Evolutionary conservation across 2,329 filamentous ascomycete species (phyloP), one percentile per base, ranked within the genome.

Genomic region (Fusarium sp.): DNA sequence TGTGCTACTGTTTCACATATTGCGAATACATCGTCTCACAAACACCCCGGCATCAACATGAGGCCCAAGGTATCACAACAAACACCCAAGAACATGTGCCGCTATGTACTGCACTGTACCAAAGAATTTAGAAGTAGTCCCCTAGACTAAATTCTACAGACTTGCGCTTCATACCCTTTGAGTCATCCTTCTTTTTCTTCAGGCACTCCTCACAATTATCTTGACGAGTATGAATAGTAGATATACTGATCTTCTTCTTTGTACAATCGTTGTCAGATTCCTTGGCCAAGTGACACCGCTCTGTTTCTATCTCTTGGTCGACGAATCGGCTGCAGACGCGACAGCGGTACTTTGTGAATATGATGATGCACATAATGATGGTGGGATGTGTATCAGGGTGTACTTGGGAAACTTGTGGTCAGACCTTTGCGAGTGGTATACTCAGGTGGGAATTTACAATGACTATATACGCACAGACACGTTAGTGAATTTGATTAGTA

Each of bases 281-380:
- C 15, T 17, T 28, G 11, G 45, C 39, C 7, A 14, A 9, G 37
- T 26, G 10, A 3, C 57, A 61, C 26, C 32, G 14, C 11, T 33
- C 19, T 11, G 33, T 51, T 5, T 20, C n/a, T 14, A 9, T 51
- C 7, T 45, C 32, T 9, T 51, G 44, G 40, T 24, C 28, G 15
- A 61, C 19, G 11, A 61, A 33, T 8, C 20, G 20, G 14, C 28
- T 15, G 7, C 53, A 61, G 9, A 22, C 40, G 19, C 33, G 32
- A 15, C 57, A 61, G 20, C 32, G 33, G 15, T 51, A 45, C n/a
- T 61, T 59, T 7, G 33, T 32, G 13, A 61, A 51, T 14, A 24
- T n/a, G 35, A 51, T 37, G 14, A 28, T 45, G 26, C 57, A 61
- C 57, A 61, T 61, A 7, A 1, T 9, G n/a, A 10, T 17, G 19